phyloP scores from a whole-genome alignment of 192 early-diverging fungal genomes.

The Coemansia interrupta region DNA sequence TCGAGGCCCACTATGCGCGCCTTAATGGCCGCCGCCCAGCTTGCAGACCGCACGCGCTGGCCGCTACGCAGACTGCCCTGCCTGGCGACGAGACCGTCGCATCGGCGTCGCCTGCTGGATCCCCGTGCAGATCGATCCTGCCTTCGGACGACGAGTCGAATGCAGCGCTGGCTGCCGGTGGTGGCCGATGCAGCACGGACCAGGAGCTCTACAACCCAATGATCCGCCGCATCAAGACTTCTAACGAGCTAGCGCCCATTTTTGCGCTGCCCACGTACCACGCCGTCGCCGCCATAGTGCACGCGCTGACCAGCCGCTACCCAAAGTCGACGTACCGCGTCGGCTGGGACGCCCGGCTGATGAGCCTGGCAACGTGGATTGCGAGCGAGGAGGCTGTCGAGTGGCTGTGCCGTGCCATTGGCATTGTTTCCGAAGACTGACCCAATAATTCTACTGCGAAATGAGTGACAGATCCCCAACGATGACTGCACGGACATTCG shows the following conservation, averaged over 20 bases:
- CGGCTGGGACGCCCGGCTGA: slow-evolving; percentile 53
- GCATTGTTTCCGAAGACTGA: slow-evolving; percentile 46
- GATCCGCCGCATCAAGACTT: slow-evolving; percentile 45
- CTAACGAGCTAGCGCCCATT: slow-evolving; percentile 43
- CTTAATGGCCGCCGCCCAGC: slow-evolving; percentile 34
- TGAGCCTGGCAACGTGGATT: slow-evolving; percentile 40
- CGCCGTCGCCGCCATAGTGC: slow-evolving; percentile 42
- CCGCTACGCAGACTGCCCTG: slow-evolving; percentile 18
- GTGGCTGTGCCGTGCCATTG: slow-evolving; percentile 50
- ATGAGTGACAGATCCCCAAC: too few relatives aligned
- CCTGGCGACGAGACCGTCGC: slow-evolving; percentile 48
- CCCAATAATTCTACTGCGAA: neutral
- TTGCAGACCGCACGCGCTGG: neutral
- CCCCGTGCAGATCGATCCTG: slow-evolving; percentile 1
- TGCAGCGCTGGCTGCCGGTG: neutral
- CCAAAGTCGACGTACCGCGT: slow-evolving; percentile 55
- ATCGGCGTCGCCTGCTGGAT: slow-evolving; percentile 22
- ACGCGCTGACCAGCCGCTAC: slow-evolving; percentile 48
- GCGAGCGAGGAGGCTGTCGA: slow-evolving; percentile 49
- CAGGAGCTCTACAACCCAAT: slow-evolving; percentile 39
- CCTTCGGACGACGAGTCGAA: slow-evolving; percentile 11
- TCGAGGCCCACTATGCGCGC: slow-evolving; percentile 48
- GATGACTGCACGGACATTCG: too few relatives aligned
- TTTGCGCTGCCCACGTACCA: slow-evolving; percentile 51
- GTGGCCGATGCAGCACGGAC: slow-evolving; percentile 2